Conservation (phyloP, 2,329 filamentous ascomycete species). For the Hypoxylon sp. region DNA sequence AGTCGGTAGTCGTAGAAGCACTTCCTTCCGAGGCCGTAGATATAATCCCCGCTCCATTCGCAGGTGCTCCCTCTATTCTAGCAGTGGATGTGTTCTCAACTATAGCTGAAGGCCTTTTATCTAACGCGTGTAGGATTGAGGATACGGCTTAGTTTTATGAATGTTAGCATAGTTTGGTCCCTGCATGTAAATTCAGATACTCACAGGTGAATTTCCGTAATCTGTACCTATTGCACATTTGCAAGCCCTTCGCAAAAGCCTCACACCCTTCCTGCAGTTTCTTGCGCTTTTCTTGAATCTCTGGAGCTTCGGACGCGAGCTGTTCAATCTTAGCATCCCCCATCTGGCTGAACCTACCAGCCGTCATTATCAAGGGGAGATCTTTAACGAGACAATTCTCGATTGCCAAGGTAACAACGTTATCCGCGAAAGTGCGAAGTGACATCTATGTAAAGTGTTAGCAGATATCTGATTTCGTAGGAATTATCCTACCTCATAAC, state of each 20-base stretch:
- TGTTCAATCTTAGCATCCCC: conserved; percentile 44
- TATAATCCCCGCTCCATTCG: not conserved
- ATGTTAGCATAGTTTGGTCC: conserved; percentile 10
- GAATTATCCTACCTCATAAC: conserved; percentile 59
- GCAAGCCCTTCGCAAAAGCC: conserved; percentile 44
- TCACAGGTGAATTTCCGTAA: conserved; percentile 31
- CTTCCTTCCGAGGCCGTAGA: not conserved
- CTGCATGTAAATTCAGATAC: not conserved
- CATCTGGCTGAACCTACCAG: conserved; percentile 54
- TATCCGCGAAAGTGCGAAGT: conserved; percentile 55
- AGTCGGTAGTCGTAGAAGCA: not conserved
- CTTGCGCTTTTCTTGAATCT: conserved; percentile 45
- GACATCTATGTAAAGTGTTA: conserved; percentile 47
- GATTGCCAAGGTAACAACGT: conserved; percentile 56
- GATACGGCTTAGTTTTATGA: conserved; percentile 1
- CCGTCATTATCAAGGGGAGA: conserved; percentile 55
- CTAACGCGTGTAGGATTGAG: conserved; percentile 7
- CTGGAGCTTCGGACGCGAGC: conserved; percentile 50
- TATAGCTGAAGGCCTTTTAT: not conserved
- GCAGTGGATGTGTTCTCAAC: not conserved
- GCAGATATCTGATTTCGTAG: not conserved
- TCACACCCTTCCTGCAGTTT: conserved; percentile 42
- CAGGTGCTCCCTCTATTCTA: not conserved
- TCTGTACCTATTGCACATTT: conserved; percentile 45
- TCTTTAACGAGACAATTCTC: conserved; percentile 58